Percentiles rank a stretch among this genome's conserved stretches.
Conservation (phyloP, 345 rosid species). For the Dimocarpus longan region DNA sequence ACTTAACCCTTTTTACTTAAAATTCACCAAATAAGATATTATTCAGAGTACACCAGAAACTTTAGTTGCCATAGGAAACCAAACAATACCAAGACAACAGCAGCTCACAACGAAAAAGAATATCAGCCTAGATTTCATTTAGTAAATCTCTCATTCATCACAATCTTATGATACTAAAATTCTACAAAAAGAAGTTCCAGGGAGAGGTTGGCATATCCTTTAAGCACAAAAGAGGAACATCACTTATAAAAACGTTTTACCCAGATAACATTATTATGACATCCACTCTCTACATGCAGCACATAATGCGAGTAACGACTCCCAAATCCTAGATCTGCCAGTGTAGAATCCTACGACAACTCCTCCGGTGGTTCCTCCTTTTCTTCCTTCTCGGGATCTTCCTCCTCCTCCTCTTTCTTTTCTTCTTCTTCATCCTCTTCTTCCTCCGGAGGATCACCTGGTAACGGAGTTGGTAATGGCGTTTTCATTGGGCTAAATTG, state of each 20-base stretch:
- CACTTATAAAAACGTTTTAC: conserved; percentile 2
- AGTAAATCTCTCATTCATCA: background rate
- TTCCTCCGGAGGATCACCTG: conserved; percentile 74
- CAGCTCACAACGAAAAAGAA: background rate
- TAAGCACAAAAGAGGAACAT: conserved; percentile 3
- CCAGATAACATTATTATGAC: conserved; percentile 12
- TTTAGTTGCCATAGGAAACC: background rate
- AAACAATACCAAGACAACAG: background rate
- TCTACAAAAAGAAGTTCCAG: conserved; percentile 17
- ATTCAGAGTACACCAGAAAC: background rate
- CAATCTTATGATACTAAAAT: background rate
- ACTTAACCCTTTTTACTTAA: too few species aligned
- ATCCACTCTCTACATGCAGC: conserved; percentile 19
- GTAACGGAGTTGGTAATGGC: conserved; percentile 73
- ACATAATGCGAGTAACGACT: background rate
- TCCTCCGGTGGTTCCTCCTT: conserved; percentile 34
- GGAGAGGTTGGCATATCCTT: conserved; percentile 18
- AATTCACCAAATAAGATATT: too few species aligned
- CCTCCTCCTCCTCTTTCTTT: conserved; percentile 59
- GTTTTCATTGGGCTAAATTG: conserved; percentile 84
- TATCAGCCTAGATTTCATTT: conserved; percentile 1
- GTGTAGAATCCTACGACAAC: conserved; percentile 24
- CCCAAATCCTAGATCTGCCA: background rate
- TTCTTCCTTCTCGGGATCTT: conserved; percentile 50
- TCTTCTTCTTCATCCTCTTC: conserved; percentile 76